Conservation (phyloP, 352 stramenopile species). For the Thalassiosira livingstoniorum region DNA sequence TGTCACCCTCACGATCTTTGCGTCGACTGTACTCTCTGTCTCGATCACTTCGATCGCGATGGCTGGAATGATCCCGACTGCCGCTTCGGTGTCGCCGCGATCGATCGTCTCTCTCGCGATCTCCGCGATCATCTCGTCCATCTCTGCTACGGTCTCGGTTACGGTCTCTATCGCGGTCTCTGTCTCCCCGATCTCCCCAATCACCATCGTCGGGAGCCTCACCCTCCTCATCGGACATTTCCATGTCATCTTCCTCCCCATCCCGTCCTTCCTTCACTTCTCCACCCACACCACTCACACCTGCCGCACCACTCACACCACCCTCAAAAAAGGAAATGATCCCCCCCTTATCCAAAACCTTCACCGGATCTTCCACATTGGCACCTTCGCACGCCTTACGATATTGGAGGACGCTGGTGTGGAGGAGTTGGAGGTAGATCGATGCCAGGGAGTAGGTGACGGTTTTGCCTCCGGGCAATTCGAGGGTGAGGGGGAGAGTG, state of each 20-base stretch:
- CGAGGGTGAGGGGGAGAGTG: conserved; percentile 24
- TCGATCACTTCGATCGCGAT: background rate
- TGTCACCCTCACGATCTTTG: background rate
- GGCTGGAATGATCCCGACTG: background rate
- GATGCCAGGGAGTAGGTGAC: conserved; percentile 68
- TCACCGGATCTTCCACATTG: conserved; percentile 73
- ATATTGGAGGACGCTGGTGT: conserved; percentile 67
- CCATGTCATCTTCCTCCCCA: conserved; percentile 13
- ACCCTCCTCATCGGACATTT: conserved; percentile 21
- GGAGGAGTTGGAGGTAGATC: conserved; percentile 74
- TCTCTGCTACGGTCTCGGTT: background rate
- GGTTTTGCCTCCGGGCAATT: conserved; percentile 12
- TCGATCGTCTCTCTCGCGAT: conserved; percentile 10
- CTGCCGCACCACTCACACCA: background rate
- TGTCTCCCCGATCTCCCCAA: background rate
- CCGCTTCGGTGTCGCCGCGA: background rate
- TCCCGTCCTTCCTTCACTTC: background rate
- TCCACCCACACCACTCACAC: background rate
- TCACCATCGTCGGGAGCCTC: conserved; percentile 4
- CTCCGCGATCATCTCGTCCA: background rate
- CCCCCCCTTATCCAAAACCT: conserved; percentile 68
- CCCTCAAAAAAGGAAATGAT: conserved; percentile 66
- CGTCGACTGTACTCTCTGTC: background rate
- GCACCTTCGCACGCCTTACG: conserved; percentile 73
- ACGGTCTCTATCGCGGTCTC: conserved; percentile 2